These are phyloP conservation scores for Phylloporus rhodoxanthus DNA, from an alignment of 768 basidiomycete species.

Conservation along the genomic window DNA sequence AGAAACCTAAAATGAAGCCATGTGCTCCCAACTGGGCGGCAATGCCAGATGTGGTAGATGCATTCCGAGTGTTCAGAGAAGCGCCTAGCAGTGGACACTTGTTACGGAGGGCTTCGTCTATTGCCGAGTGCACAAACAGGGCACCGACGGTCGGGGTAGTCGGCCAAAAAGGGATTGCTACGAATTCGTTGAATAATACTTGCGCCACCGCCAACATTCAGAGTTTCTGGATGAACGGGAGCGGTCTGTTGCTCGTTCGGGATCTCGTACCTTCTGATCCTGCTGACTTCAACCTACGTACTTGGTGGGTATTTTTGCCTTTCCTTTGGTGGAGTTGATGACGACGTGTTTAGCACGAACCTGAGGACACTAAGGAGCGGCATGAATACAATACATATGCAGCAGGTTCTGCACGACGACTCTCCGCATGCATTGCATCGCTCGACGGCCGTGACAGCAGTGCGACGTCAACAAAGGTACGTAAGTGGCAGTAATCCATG, in stretches of 20 bases:
- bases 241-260: constrained; percentile 10
- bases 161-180: constrained; percentile 15
- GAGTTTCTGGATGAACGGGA: constrained; percentile 1
- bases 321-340: background rate
- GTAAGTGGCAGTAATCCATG: constrained; percentile 3
- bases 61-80: constrained; percentile 13
- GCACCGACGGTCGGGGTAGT: constrained; percentile 5
- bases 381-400: background rate
- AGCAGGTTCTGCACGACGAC: constrained; percentile 4
- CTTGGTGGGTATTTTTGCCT: constrained; percentile 2
- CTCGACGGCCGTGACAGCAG: background rate
- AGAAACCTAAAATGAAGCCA: background rate
- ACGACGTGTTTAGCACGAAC: constrained; percentile 3
- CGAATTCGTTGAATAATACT: constrained; percentile 10
- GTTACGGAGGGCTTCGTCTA: constrained; percentile 8
- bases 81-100: background rate
- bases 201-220: constrained; percentile 9
- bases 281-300: constrained; percentile 14
- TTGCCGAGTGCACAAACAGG: background rate
- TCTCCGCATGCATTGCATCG: background rate
- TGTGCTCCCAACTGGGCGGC: constrained; percentile 12
- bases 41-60: constrained; percentile 16
- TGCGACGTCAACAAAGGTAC: constrained; percentile 7
- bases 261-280: constrained; percentile 12
- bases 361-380: background rate